Conservation (phyloP, 768 basidiomycete species). For the Tulasnella sp. region DNA sequence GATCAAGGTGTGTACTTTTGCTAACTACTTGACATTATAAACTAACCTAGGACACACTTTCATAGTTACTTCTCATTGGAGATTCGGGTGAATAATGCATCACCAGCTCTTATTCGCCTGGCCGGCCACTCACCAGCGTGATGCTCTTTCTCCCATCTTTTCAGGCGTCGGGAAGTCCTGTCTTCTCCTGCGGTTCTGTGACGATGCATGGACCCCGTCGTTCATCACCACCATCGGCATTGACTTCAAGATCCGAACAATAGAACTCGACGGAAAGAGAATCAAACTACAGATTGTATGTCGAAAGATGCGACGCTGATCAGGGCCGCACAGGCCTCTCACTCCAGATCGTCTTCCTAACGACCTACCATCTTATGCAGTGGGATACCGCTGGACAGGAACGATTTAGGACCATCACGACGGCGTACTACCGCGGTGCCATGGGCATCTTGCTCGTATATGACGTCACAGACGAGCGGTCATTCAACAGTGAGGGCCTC, state of each 20-base stretch:
- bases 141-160: slow-evolving; percentile 16
- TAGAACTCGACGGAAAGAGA: slow-evolving; percentile 94
- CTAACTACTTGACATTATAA: slow-evolving; percentile 15
- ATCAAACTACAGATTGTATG: slow-evolving; percentile 98
- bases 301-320: slow-evolving; percentile 20
- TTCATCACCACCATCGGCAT: slow-evolving; percentile 99
- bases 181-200: slow-evolving; percentile 91
- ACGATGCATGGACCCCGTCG: slow-evolving; percentile 98
- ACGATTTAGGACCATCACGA: slow-evolving; percentile 96
- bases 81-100: slow-evolving; percentile 65
- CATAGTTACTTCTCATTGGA: slow-evolving; percentile 84
- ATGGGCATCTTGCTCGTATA: slow-evolving; percentile 99
- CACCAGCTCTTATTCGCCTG: neutral
- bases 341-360: neutral
- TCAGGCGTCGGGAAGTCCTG: slow-evolving; percentile 93
- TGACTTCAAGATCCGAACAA: slow-evolving; percentile 98
- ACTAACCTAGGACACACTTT: slow-evolving; percentile 14
- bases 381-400: slow-evolving; percentile 99
- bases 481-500: slow-evolving; percentile 79
- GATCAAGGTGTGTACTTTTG: slow-evolving; percentile 55
- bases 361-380: slow-evolving; percentile 31
- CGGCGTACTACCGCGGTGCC: slow-evolving; percentile 97
- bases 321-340: too few species aligned
- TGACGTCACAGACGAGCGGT: slow-evolving; percentile 89
- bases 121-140: neutral